A percentile compares a stretch with the other conserved stretches of the same genome.
Conservation (phyloP, 495 filamentous ascomycete species). For the Zalerion maritima region DNA sequence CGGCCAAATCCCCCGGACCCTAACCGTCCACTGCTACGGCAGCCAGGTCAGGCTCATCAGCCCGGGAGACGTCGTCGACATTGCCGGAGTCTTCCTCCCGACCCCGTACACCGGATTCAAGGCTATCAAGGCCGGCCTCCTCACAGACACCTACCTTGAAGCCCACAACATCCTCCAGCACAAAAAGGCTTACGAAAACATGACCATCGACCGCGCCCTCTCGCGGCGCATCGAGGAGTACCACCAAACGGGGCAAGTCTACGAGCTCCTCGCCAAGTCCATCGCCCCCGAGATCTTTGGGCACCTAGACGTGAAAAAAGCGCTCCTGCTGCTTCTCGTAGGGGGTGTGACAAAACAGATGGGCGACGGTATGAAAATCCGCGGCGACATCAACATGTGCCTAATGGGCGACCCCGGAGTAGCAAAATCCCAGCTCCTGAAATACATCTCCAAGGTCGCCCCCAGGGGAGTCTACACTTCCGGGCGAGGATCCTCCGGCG, state of each 20-base stretch:
- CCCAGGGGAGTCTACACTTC: slow-evolving; percentile 96
- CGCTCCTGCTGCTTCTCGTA: slow-evolving; percentile 81
- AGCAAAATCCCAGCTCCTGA: slow-evolving; percentile 92
- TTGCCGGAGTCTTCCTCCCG: slow-evolving; percentile 88
- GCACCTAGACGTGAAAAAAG: slow-evolving; percentile 95
- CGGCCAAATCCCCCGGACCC: slow-evolving; percentile 82
- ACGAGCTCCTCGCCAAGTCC: slow-evolving; percentile 85
- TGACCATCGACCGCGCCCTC: slow-evolving; percentile 57
- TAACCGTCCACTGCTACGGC: slow-evolving; percentile 84
- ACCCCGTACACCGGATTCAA: slow-evolving; percentile 97
- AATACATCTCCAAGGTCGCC: slow-evolving; percentile 97
- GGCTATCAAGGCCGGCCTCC: slow-evolving; percentile 81
- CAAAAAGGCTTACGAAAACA: slow-evolving; percentile 91
- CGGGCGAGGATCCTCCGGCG: slow-evolving; percentile 86
- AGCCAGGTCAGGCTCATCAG: slow-evolving; percentile 71
- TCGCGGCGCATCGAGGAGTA: slow-evolving; percentile 69
- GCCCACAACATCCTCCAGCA: slow-evolving; percentile 87
- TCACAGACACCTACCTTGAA: slow-evolving; percentile 95
- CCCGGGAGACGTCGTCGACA: slow-evolving; percentile 85
- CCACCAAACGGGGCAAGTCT: slow-evolving; percentile 71
- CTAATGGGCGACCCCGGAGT: slow-evolving; percentile 99
- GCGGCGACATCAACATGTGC: slow-evolving; percentile 97
- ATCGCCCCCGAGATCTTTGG: slow-evolving; percentile 97
- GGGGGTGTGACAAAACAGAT: slow-evolving; percentile 95
- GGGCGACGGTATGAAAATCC: slow-evolving; percentile 95